Conservation (phyloP, 805 yeast genomes). For the Metschnikowia vanudenii region DNA sequence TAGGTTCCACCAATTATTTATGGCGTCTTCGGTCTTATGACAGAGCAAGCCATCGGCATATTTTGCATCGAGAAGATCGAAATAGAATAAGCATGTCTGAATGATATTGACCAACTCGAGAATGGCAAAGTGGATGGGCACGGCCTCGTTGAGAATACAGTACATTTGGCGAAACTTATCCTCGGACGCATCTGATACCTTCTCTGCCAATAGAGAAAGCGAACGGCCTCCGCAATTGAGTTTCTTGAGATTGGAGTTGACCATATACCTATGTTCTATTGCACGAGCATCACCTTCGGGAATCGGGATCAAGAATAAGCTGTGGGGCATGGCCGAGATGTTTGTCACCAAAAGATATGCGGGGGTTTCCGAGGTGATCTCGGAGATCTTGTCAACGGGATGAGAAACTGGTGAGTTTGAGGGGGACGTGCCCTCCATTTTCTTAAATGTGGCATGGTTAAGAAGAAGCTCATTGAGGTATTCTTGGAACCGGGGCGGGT, state of each 20-base stretch:
- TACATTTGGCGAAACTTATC: slow-evolving; percentile 80
- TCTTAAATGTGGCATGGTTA: slow-evolving; percentile 69
- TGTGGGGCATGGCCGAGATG: slow-evolving; percentile 75
- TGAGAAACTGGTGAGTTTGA: not conserved
- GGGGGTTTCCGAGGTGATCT: slow-evolving; percentile 27
- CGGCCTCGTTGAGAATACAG: slow-evolving; percentile 48
- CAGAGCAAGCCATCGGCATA: slow-evolving; percentile 87
- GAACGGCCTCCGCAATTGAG: slow-evolving; percentile 85
- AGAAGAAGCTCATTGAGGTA: slow-evolving; percentile 65
- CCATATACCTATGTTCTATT: slow-evolving; percentile 57
- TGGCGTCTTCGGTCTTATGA: slow-evolving; percentile 68
- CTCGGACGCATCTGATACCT: slow-evolving; percentile 72
- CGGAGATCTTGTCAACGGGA: slow-evolving; percentile 5
- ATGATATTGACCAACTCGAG: slow-evolving; percentile 69
- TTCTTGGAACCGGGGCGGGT: slow-evolving; percentile 52
- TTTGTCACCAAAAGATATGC: slow-evolving; percentile 69
- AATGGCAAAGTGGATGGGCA: slow-evolving; percentile 65
- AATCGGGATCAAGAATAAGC: slow-evolving; percentile 67
- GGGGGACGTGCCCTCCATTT: slow-evolving; percentile 22
- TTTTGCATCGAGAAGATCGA: slow-evolving; percentile 63
- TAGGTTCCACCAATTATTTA: slow-evolving; percentile 76
- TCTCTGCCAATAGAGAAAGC: slow-evolving; percentile 59
- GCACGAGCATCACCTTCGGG: slow-evolving; percentile 55
- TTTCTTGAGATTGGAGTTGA: slow-evolving; percentile 74
- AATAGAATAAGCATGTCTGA: slow-evolving; percentile 77